Evolutionary conservation across 345 rosid genomes (phyloP).

Genomic region (Populus alba): DNA sequence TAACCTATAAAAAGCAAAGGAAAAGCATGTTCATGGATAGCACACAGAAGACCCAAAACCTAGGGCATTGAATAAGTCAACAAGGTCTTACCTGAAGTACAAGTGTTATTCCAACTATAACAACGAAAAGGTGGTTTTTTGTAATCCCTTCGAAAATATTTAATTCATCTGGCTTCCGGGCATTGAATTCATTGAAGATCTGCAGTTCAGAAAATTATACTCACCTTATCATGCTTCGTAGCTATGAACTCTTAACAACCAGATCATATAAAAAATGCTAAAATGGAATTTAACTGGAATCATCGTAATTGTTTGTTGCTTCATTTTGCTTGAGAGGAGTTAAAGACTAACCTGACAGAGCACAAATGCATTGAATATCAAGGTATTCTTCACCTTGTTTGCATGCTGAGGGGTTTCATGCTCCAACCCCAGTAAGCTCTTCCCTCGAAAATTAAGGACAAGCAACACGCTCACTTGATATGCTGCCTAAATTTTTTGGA

Average conservation of each 20-base stretch:
- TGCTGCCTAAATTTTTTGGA: slow-evolving; percentile 24
- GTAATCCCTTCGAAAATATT: slow-evolving; percentile 29
- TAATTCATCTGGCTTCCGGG: slow-evolving; percentile 31
- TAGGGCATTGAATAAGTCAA: not conserved
- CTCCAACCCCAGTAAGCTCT: slow-evolving; percentile 21
- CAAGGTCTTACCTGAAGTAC: slow-evolving; percentile 26
- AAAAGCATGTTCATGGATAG: not conserved
- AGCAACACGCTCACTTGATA: slow-evolving; percentile 32
- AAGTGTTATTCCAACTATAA: slow-evolving; percentile 24
- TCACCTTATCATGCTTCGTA: not conserved
- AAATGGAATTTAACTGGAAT: not conserved
- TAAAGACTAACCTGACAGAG: slow-evolving; percentile 27
- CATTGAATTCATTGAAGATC: slow-evolving; percentile 37
- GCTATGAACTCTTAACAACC: not conserved
- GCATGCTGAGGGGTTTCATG: slow-evolving; percentile 12
- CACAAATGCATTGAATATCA: slow-evolving; percentile 39
- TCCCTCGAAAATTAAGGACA: slow-evolving; percentile 30
- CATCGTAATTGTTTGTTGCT: not conserved
- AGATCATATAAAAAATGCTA: not conserved
- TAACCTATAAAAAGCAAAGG: slow-evolving; percentile 6
- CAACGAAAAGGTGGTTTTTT: slow-evolving; percentile 26
- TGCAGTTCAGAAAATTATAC: slow-evolving; percentile 7
- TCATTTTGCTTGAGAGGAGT: not conserved
- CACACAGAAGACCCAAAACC: not conserved
- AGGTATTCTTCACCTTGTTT: slow-evolving; percentile 30